Percentiles rank a stretch among this genome's conserved stretches.
phyloP scores from a whole-genome alignment of 192 early-diverging fungal genomes.

The Gigaspora rosea region DNA sequence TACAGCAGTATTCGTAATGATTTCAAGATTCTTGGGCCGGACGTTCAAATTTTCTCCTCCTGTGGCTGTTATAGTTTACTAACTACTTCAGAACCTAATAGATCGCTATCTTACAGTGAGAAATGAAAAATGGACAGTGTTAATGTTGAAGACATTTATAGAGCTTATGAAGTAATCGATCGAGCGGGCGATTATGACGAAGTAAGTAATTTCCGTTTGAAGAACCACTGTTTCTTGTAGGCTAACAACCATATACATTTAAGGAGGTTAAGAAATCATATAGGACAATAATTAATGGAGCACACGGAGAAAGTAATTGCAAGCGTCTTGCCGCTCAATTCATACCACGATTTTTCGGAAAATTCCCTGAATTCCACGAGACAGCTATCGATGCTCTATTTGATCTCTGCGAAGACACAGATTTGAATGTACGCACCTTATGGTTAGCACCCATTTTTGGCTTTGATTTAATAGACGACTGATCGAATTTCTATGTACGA shows the following conservation, averaged over 20 bases:
- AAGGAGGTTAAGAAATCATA: constrained; percentile 17
- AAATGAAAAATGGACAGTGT: constrained; percentile 3
- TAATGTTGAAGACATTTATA: constrained; percentile 17
- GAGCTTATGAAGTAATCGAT: constrained; percentile 17
- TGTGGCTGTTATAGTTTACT: too few relatives aligned
- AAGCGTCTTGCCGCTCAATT: constrained; percentile 31
- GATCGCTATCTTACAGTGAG: too few relatives aligned
- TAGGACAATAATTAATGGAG: constrained; percentile 18
- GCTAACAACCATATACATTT: background rate
- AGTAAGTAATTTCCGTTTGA: background rate
- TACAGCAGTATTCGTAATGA: too few relatives aligned
- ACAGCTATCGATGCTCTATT: constrained; percentile 32
- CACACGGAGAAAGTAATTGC: constrained; percentile 26
- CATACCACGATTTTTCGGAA: constrained; percentile 28
- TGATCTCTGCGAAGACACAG: constrained; percentile 34
- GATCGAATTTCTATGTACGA: background rate
- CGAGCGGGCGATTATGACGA: background rate
- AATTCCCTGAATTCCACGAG: constrained; percentile 30
- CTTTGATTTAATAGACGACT: background rate
- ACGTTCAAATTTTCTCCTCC: too few relatives aligned
- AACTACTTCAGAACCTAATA: too few relatives aligned
- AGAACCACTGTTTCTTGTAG: background rate
- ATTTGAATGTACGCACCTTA: constrained; percentile 30
- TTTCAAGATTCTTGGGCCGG: too few relatives aligned
- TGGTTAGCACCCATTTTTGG: background rate